These are phyloP conservation scores for Paraphoma sp. DNA, from an alignment of 2,329 filamentous ascomycete species.

Conservation along the genomic window DNA sequence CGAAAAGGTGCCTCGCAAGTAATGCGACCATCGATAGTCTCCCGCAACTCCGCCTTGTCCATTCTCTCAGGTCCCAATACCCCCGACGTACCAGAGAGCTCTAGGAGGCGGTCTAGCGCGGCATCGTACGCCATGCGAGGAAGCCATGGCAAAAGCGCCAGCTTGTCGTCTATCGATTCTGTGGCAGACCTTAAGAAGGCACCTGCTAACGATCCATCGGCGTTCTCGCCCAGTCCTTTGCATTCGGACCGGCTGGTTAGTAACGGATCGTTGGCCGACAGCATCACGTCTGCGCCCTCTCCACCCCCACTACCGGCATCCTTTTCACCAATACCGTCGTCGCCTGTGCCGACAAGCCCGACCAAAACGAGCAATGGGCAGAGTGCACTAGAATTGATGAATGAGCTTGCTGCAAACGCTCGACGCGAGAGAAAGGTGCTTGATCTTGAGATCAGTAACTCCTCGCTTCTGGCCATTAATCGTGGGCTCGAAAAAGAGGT, in stretches of 20 bases:
- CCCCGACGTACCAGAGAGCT: constrained; percentile 29
- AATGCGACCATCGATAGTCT: constrained; percentile 47
- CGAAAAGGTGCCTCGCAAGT: constrained; percentile 58
- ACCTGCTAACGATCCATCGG: constrained; percentile 27
- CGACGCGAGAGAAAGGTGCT: constrained; percentile 92
- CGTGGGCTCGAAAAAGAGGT: constrained; percentile 89
- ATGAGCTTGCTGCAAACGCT: constrained; percentile 84
- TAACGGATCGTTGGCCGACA: constrained; percentile 33
- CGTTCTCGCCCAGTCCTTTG: constrained; percentile 39
- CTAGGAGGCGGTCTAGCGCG: constrained; percentile 41
- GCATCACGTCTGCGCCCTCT: constrained; percentile 31
- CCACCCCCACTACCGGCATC: constrained; percentile 25
- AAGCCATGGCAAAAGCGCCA: constrained; percentile 49
- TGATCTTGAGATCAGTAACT: constrained; percentile 96
- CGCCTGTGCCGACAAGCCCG: constrained; percentile 59
- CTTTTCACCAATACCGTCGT: constrained; percentile 25
- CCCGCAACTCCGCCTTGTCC: constrained; percentile 40
- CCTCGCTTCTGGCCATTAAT: constrained; percentile 93
- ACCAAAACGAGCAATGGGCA: constrained; percentile 59
- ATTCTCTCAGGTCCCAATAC: constrained; percentile 36
- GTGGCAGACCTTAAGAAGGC: constrained; percentile 40
- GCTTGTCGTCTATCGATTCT: constrained; percentile 56
- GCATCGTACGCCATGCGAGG: constrained; percentile 35
- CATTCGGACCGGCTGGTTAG: constrained; percentile 38
- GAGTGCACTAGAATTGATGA: constrained; percentile 65